Evolutionary conservation across 306 rosid species (phyloP).

Genomic region (Rosa lucieae): DNA sequence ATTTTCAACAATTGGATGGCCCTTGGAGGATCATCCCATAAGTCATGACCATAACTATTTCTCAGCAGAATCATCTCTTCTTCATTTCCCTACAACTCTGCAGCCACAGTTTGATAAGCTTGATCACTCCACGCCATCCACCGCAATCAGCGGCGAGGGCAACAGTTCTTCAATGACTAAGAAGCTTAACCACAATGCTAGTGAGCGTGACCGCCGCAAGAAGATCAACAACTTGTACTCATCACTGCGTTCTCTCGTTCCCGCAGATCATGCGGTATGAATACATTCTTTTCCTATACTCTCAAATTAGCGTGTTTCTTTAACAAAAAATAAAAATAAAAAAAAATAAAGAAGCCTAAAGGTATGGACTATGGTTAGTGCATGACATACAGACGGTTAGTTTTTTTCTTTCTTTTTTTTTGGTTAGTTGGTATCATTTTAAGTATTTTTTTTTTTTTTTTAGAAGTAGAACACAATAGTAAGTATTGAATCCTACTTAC

Average conservation of each 20-base stretch:
- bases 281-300: neutral
- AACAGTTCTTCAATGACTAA: conserved; percentile 24
- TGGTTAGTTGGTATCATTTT: too few relatives aligned
- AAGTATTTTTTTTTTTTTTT: too few relatives aligned
- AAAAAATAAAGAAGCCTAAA: neutral
- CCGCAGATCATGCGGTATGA: conserved; percentile 55
- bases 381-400: neutral
- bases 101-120: conserved; percentile 3
- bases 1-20: conserved; percentile 33
- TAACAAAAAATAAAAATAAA: neutral
- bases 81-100: conserved; percentile 6
- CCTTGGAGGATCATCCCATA: conserved; percentile 20
- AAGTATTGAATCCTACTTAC: neutral
- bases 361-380: too few relatives aligned
- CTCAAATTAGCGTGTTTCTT: neutral
- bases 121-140: conserved; percentile 16
- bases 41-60: conserved; percentile 16
- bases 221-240: conserved; percentile 64
- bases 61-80: conserved; percentile 22
- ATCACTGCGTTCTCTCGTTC: conserved; percentile 74
- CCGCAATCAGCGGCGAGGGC: neutral
- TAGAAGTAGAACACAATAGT: neutral
- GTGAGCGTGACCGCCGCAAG: conserved; percentile 86
- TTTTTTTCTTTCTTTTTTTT: too few relatives aligned
- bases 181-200: conserved; percentile 82